Evolutionary conservation across 164 flowering plant species (phyloP).

Genomic region (Nymphaea thermarum): DNA sequence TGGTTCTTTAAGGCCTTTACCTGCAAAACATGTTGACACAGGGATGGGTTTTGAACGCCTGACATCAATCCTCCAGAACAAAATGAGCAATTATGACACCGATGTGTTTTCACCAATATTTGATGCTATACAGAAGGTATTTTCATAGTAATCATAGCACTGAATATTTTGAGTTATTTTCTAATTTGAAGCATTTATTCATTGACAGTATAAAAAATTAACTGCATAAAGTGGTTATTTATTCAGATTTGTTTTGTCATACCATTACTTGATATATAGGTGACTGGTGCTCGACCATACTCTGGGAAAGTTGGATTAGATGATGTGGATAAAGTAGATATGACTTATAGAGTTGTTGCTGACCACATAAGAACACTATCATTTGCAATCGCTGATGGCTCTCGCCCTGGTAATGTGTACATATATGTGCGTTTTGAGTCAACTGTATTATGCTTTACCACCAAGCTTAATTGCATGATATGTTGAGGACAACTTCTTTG

Average conservation of each 20-base stretch:
- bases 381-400: slow-evolving; percentile 99
- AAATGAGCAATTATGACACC: slow-evolving; percentile 97
- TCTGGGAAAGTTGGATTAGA: slow-evolving; percentile 84
- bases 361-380: slow-evolving; percentile 97
- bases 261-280: slow-evolving; percentile 21
- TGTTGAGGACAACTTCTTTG: too few relatives aligned
- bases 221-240: too few relatives aligned
- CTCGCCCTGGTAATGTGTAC: slow-evolving; percentile 69
- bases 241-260: too few relatives aligned
- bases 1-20: slow-evolving; percentile 79
- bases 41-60: slow-evolving; percentile 98
- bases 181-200: too few relatives aligned
- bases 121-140: slow-evolving; percentile 72
- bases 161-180: too few relatives aligned
- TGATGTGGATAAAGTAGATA: slow-evolving; percentile 81
- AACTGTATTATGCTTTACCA: too few relatives aligned
- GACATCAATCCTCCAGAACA: slow-evolving; percentile 86
- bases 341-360: slow-evolving; percentile 99
- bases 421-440: too few relatives aligned
- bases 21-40: slow-evolving; percentile 98
- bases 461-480: too few relatives aligned
- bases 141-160: neutral
- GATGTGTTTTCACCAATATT: slow-evolving; percentile 94
- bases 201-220: too few relatives aligned
- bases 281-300: slow-evolving; percentile 77